Evolutionary conservation across 2,329 filamentous ascomycete genomes (phyloP), one percentile per base, ranked within the genome.

Genomic region (Alternaria sp.): DNA sequence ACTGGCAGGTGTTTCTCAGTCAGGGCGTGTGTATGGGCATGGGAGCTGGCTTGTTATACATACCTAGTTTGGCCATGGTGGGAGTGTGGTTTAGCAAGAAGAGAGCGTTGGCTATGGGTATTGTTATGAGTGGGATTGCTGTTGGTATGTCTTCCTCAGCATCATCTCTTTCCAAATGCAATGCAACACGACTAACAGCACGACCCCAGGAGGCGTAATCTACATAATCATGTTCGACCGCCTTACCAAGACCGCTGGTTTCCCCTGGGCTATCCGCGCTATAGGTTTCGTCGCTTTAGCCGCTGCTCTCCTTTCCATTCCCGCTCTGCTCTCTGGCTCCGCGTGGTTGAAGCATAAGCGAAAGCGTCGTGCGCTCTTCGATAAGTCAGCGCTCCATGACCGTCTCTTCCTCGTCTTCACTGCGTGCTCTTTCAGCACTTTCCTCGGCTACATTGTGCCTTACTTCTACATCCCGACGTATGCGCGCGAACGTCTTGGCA

Each of bases 1-100:
- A 86, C 67, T 87, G 85, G 73, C 85, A 87, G 61, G 83, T 87
- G 57, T 77, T 87, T 45, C 82, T 88, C 4, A 80, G 84, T 0
- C 87, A 88, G 66, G 84, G 84, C 2, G 76, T 88, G 6, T 87
- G 85, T 71, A 85, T 80, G 77, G 78, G 78, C 0, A 41, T 78
- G 4, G 78, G 78, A 1, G 78, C 78, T 0, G 78, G 78, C 0
- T 56, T 80, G 30, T 50, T 80, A 5, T 80, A 80, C 47, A 76
- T 80, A 7, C 78, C 78, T 2, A 79, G 75, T 66, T 55, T 80
- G 11, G 78, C 78, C 7, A 60, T 80, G 41, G 75, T 80, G 11
- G 74, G 77, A 2, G 74, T 80, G 5, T 79, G 76, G 74, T 80
- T 80, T 55, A 68, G 71, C 5, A 74, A 65, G 58, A 78, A 72